A percentile compares a stretch with the other conserved stretches of the same genome.
Evolutionary conservation across 2,329 filamentous ascomycete species (phyloP).

Genomic region (Monosporascus sp.): DNA sequence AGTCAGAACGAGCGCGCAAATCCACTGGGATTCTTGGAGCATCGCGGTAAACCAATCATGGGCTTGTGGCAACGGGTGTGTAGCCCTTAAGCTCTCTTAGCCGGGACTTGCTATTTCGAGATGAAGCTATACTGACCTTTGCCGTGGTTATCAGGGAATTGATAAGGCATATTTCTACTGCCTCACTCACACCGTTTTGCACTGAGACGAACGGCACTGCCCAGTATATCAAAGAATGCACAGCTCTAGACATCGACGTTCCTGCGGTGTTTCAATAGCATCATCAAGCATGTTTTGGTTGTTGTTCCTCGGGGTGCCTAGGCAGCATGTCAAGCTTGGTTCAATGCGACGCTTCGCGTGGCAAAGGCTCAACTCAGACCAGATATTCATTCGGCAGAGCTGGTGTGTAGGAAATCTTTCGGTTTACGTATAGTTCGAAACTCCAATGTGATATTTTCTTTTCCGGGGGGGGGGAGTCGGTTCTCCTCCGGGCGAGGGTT

Average conservation of each 20-base stretch:
- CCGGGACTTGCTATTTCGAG: too few relatives aligned
- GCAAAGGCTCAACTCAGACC: too few relatives aligned
- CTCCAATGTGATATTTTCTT: too few relatives aligned
- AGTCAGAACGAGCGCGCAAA: constrained; percentile 12
- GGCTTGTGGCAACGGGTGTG: background rate
- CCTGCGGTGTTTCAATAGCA: constrained; percentile 9
- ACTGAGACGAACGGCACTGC: constrained; percentile 10
- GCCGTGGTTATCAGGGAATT: background rate
- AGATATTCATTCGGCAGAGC: too few relatives aligned
- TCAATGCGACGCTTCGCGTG: too few relatives aligned
- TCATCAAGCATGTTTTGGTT: background rate
- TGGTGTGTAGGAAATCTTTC: too few relatives aligned
- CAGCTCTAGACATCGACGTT: constrained; percentile 13
- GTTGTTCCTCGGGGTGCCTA: background rate
- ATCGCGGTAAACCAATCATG: background rate
- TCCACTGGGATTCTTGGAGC: background rate
- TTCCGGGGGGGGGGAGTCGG: too few relatives aligned
- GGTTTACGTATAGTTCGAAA: too few relatives aligned
- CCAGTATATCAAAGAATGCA: constrained; percentile 20
- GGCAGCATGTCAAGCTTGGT: too few relatives aligned
- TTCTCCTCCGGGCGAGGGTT: too few relatives aligned
- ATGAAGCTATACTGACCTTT: background rate
- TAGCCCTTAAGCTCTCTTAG: background rate
- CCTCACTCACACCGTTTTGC: constrained; percentile 16
- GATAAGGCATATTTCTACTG: constrained; percentile 12